A percentile compares a stretch with the other conserved stretches of the same genome.
These are phyloP conservation scores for Phytophthora multivora DNA, from an alignment of 352 stramenopile species.

Conservation along the genomic window DNA sequence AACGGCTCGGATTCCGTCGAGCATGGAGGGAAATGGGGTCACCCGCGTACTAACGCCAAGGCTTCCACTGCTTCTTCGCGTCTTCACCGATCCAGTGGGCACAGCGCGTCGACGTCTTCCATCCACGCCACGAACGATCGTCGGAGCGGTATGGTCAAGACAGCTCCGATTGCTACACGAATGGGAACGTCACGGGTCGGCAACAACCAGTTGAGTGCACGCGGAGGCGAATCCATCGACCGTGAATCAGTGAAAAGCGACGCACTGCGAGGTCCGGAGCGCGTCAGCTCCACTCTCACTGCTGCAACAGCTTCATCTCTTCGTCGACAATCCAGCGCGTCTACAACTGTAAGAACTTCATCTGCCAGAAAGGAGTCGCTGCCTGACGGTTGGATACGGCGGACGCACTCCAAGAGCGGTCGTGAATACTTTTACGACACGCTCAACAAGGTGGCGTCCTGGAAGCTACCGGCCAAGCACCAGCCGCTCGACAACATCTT, in stretches of 20 bases:
- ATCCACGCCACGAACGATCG: slow-evolving; percentile 20
- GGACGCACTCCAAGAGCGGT: slow-evolving; percentile 73
- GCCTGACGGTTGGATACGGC: slow-evolving; percentile 71
- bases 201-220: slow-evolving; percentile 37
- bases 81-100: slow-evolving; percentile 35
- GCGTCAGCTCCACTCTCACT: slow-evolving; percentile 24
- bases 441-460: slow-evolving; percentile 70
- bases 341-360: slow-evolving; percentile 16
- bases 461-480: slow-evolving; percentile 68
- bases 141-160: slow-evolving; percentile 24
- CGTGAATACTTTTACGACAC: slow-evolving; percentile 82
- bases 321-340: slow-evolving; percentile 14
- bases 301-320: slow-evolving; percentile 32
- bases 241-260: slow-evolving; percentile 40
- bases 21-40: slow-evolving; percentile 54
- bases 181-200: slow-evolving; percentile 13
- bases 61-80: slow-evolving; percentile 36
- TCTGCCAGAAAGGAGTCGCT: slow-evolving; percentile 52
- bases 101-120: slow-evolving; percentile 44
- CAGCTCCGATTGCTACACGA: slow-evolving; percentile 23
- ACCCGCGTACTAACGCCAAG: slow-evolving; percentile 35
- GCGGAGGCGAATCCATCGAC: slow-evolving; percentile 25
- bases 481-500: slow-evolving; percentile 62
- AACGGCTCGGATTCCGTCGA: slow-evolving; percentile 35
- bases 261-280: slow-evolving; percentile 29